A percentile compares a stretch with the other conserved stretches of the same genome.
phyloP scores from a whole-genome alignment of 257 asterid species.

The Thymus quinquecostatus region DNA sequence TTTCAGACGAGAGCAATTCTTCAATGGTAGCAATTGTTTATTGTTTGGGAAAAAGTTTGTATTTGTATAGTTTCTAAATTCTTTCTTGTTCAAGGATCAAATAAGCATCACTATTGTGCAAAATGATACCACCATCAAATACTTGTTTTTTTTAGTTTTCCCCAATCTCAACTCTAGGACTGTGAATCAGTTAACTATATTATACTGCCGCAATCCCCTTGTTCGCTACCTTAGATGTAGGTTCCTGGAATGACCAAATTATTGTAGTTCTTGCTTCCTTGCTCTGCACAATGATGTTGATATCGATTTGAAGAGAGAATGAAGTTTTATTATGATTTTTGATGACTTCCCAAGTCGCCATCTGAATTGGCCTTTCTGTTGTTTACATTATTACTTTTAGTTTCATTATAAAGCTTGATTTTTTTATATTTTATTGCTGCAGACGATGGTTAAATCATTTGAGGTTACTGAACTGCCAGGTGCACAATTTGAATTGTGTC shows the following conservation, averaged over 20 bases:
- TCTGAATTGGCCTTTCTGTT: constrained; percentile 7
- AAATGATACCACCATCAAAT: constrained; percentile 1
- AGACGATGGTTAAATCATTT: constrained; percentile 90
- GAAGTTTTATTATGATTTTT: constrained; percentile 10
- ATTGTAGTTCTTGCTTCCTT: constrained; percentile 16
- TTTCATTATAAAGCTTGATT: constrained; percentile 32
- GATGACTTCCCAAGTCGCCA: not conserved
- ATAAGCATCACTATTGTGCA: constrained; percentile 1
- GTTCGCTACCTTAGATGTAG: constrained; percentile 21
- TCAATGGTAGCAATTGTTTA: not conserved
- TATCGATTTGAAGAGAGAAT: constrained; percentile 3
- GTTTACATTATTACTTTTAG: constrained; percentile 11
- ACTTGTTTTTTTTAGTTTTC: not conserved
- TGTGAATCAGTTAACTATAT: not conserved
- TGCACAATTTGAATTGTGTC: constrained; percentile 35
- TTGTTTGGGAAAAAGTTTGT: not conserved
- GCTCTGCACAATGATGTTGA: constrained; percentile 4
- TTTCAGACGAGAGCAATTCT: not conserved
- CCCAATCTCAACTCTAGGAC: not conserved
- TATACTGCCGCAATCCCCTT: not conserved
- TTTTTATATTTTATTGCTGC: constrained; percentile 39
- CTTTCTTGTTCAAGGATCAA: not conserved
- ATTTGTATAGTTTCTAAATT: constrained; percentile 1
- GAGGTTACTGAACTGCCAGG: constrained; percentile 99
- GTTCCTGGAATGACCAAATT: constrained; percentile 12